These are phyloP conservation scores for Elongisporangium undulatum DNA, from an alignment of 352 stramenopile genomes.

Conservation along the genomic window DNA sequence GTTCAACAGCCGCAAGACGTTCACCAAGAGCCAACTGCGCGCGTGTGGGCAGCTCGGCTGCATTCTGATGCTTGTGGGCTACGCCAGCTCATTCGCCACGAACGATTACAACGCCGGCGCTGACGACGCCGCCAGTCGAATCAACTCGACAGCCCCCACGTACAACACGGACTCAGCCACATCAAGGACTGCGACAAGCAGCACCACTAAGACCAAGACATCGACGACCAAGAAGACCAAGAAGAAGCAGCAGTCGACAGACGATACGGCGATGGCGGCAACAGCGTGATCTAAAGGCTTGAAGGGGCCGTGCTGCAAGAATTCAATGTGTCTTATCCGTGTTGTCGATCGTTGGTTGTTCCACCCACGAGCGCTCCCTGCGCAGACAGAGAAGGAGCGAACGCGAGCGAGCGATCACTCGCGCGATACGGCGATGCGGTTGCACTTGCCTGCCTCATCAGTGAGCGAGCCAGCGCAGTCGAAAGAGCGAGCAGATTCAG, in stretches of 20 bases:
- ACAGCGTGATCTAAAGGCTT: not conserved
- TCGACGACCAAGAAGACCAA: not conserved
- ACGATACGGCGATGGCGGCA: not conserved
- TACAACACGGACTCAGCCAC: not conserved
- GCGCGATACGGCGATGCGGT: not conserved
- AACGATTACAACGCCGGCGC: conserved; percentile 27
- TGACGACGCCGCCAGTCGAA: conserved; percentile 11
- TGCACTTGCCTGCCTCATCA: too few relatives aligned
- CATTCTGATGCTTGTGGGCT: conserved; percentile 71
- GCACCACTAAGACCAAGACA: not conserved
- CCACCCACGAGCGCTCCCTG: not conserved
- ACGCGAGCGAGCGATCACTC: not conserved
- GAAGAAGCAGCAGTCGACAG: not conserved
- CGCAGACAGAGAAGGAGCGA: not conserved
- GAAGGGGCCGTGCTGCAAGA: not conserved
- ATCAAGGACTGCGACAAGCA: not conserved
- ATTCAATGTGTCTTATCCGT: not conserved
- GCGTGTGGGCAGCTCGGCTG: conserved; percentile 55
- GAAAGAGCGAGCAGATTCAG: not conserved
- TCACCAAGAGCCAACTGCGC: conserved; percentile 49
- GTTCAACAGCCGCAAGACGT: conserved; percentile 68
- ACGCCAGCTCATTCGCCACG: conserved; percentile 62
- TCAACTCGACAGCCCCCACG: not conserved
- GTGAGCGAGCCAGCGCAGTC: not conserved
- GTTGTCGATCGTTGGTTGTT: not conserved